Base-by-base conservation (phyloP, 2,329 filamentous ascomycete species). In the Aspergillus ruber region DNA sequence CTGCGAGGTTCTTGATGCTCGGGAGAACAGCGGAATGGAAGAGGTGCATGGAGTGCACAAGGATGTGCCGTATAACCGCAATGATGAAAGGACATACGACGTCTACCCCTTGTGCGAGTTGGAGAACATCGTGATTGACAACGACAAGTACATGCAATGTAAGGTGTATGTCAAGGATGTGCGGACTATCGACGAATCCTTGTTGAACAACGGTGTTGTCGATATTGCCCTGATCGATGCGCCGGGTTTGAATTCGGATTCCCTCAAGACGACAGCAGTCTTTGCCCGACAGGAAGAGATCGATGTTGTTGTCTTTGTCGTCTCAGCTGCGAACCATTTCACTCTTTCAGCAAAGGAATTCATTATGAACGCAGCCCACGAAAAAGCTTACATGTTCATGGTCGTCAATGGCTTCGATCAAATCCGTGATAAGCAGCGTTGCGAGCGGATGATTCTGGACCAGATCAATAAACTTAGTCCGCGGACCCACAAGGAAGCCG, bases 341-440 rank as follows among this genome's bases (percentile, higher is more conserved):
- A 98, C 93, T 0, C 83, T 95, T 46, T 95, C 93, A 1, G 90
- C 93, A n/a, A 94, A 88, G 69, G 93, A 98, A 60, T 98, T 98
- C 62, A 95, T 98, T 52, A 87, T 88, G 76, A 91, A 91, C 44
- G 93, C 93, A 1, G 93, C 93, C 0, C 83, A 91, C 36, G 93
- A 98, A 64, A 98, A 98, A 71, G 91, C 93, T 0, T 98, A 98
- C 64, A 90, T 98, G 53, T 98, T 98, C 68, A 95, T 98, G 68
- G 93, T 98, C 12, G 93, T 98, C 56, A 98, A 98, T 65, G 90
- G 91, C 15, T 98, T 90, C 61, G 93, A 98, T 69, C 86, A 86
- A 51, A 97, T 98, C 59, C 80, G 86, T 54, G 90, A 97, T 68
- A 93, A 96, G 73, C 79, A 88, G 50, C 80, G 91, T 50, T 97